Conservation (phyloP, 306 rosid genomes). For the Prunus dulcis region DNA sequence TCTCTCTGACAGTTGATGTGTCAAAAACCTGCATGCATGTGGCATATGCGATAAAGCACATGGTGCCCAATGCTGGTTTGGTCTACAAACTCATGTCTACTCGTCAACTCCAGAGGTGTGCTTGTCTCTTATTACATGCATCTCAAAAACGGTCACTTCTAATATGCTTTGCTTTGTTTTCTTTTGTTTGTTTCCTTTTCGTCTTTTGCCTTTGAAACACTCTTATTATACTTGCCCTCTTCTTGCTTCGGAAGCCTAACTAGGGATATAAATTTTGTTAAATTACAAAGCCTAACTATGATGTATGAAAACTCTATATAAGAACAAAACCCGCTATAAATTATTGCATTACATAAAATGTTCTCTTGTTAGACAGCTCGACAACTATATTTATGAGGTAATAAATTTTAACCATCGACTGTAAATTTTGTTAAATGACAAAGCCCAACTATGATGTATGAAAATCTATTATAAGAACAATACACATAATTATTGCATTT, state of each 20-base stretch:
- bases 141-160: slow-evolving; percentile 18
- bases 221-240: neutral
- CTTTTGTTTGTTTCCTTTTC: slow-evolving; percentile 9
- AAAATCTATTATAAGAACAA: too few species aligned
- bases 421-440: too few species aligned
- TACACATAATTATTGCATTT: too few species aligned
- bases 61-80: slow-evolving; percentile 45
- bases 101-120: slow-evolving; percentile 22
- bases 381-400: too few species aligned
- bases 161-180: slow-evolving; percentile 2
- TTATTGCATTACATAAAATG: too few species aligned
- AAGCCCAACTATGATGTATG: too few species aligned
- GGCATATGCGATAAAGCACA: slow-evolving; percentile 42
- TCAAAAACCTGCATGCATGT: slow-evolving; percentile 36
- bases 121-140: slow-evolving; percentile 27
- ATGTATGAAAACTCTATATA: too few species aligned
- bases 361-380: too few species aligned
- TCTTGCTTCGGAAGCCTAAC: neutral
- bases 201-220: slow-evolving; percentile 9
- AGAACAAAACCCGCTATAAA: too few species aligned
- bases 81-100: slow-evolving; percentile 25
- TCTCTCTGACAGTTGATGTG: slow-evolving; percentile 8
- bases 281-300: too few species aligned
- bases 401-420: too few species aligned
- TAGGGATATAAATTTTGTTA: neutral